phyloP scores from a whole-genome alignment of 2,329 filamentous ascomycete genomes.

The Colletotrichum sp. region DNA sequence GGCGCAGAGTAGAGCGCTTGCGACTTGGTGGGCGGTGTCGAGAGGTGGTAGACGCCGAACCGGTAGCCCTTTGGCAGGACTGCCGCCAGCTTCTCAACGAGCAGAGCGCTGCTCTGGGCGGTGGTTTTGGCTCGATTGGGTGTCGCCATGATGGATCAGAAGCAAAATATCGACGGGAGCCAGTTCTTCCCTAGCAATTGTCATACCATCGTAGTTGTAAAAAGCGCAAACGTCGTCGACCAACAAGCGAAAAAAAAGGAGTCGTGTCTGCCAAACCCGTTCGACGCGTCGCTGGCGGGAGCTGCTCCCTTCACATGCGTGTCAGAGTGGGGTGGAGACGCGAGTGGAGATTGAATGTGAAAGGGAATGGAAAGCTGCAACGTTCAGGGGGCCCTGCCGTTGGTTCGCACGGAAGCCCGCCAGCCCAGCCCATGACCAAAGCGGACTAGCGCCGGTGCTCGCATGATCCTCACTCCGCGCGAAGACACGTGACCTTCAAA shows the following conservation, averaged over 20 bases:
- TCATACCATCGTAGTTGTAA: neutral
- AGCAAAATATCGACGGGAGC: neutral
- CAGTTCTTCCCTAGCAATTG: neutral
- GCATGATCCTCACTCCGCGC: slow-evolving; percentile 14
- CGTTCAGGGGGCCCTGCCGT: neutral
- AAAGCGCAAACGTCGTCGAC: neutral
- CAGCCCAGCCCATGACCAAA: neutral
- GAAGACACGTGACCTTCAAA: slow-evolving; percentile 20
- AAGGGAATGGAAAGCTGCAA: neutral
- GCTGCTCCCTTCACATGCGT: slow-evolving; percentile 3
- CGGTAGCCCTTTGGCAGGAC: slow-evolving; percentile 58
- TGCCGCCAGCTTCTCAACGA: slow-evolving; percentile 47
- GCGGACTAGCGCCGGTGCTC: neutral
- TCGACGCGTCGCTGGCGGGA: slow-evolving; percentile 5
- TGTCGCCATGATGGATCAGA: slow-evolving; percentile 26
- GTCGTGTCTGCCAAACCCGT: neutral
- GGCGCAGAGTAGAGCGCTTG: slow-evolving; percentile 81
- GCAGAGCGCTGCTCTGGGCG: slow-evolving; percentile 29
- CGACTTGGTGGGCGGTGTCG: slow-evolving; percentile 78
- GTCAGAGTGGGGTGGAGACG: slow-evolving; percentile 4
- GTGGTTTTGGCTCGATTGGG: slow-evolving; percentile 4
- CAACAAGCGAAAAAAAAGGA: neutral
- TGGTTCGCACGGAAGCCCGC: neutral
- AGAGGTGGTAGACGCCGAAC: slow-evolving; percentile 84
- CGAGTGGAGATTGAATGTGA: neutral